Evolutionary conservation across 768 basidiomycete genomes (phyloP).

Genomic region (Omphalotus guepiniiformis): DNA sequence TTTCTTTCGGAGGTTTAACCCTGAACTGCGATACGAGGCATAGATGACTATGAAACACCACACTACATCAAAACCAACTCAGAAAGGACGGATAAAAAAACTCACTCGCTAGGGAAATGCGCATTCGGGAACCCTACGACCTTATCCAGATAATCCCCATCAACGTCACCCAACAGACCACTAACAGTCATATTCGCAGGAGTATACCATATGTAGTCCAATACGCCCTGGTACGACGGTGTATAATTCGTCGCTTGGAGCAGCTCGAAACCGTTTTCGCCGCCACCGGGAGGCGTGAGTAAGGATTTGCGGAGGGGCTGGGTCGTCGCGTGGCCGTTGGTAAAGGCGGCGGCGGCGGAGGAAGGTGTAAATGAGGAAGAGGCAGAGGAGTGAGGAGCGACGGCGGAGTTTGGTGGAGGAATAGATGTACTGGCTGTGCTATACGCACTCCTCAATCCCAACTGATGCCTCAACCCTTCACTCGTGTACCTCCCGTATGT

Average conservation of each 20-base stretch:
- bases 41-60: slow-evolving; percentile 52
- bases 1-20: slow-evolving; percentile 65
- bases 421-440: slow-evolving; percentile 11
- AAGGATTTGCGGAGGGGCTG: no score
- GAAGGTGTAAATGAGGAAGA: background rate
- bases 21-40: slow-evolving; percentile 73
- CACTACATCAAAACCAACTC: slow-evolving; percentile 1
- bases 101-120: slow-evolving; percentile 96
- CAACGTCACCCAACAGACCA: slow-evolving; percentile 85
- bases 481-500: slow-evolving; percentile 90
- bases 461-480: slow-evolving; percentile 76
- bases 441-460: slow-evolving; percentile 86
- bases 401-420: background rate
- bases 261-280: slow-evolving; percentile 37
- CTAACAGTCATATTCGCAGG: slow-evolving; percentile 69
- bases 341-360: background rate
- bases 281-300: no score
- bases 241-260: slow-evolving; percentile 85
- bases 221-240: slow-evolving; percentile 77
- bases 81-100: slow-evolving; percentile 18
- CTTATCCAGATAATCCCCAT: slow-evolving; percentile 79
- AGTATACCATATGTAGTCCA: slow-evolving; percentile 96
- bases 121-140: slow-evolving; percentile 95
- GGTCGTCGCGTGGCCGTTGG: no score
- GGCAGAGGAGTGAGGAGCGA: background rate